Evolutionary conservation across 805 yeast genomes (phyloP).

Genomic region (Teunomyces funiuensis): DNA sequence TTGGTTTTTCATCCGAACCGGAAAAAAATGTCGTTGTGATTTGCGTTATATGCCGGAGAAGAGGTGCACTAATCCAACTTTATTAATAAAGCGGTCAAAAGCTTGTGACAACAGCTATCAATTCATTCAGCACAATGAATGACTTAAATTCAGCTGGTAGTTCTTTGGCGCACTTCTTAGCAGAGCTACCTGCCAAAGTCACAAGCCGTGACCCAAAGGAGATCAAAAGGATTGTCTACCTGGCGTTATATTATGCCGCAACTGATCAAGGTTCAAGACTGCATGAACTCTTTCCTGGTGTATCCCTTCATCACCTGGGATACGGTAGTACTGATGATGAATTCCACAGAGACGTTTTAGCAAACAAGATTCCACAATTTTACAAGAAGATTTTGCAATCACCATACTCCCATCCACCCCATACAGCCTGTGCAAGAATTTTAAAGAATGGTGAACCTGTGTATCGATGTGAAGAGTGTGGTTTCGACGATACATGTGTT

Average conservation of each 20-base stretch:
- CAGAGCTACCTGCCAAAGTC: constrained; percentile 22
- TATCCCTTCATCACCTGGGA: not conserved
- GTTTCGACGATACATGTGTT: constrained; percentile 76
- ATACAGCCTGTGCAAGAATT: constrained; percentile 68
- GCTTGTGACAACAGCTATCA: not conserved
- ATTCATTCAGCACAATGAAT: not conserved
- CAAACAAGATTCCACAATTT: not conserved
- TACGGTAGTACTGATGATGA: not conserved
- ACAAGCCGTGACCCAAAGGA: constrained; percentile 13
- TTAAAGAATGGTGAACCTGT: constrained; percentile 64
- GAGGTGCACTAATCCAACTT: not conserved
- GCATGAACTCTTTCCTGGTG: constrained; percentile 13
- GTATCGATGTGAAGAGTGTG: constrained; percentile 74
- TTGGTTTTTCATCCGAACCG: not conserved
- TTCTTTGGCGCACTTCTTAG: constrained; percentile 21
- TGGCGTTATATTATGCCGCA: constrained; percentile 30
- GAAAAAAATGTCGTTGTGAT: not conserved
- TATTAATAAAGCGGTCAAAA: not conserved
- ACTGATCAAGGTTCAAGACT: constrained; percentile 15
- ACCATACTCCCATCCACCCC: constrained; percentile 45
- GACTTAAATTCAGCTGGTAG: not conserved
- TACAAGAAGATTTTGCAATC: not conserved
- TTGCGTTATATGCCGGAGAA: not conserved
- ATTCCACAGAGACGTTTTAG: not conserved
- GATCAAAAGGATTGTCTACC: constrained; percentile 22